Percentiles rank a stretch among this genome's conserved stretches.
These are phyloP conservation scores for Ophiostoma perfectum DNA, from an alignment of 2,329 filamentous ascomycete genomes.

Conservation along the genomic window DNA sequence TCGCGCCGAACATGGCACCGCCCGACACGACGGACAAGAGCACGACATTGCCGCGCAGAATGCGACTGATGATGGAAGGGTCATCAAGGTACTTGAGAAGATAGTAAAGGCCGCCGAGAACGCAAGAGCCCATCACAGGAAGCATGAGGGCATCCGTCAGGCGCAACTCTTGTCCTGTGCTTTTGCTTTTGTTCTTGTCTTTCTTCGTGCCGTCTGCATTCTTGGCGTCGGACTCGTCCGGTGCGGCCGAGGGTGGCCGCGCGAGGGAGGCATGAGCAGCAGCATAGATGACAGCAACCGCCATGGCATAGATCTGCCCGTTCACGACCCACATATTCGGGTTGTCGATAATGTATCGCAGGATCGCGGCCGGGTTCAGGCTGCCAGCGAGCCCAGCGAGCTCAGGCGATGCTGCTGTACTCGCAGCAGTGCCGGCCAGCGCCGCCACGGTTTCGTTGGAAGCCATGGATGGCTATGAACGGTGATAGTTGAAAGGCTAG, in stretches of 20 bases:
- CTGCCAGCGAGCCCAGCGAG: background rate
- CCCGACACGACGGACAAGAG: constrained; percentile 72
- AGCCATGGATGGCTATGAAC: background rate
- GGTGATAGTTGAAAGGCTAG: no score
- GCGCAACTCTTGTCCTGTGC: constrained; percentile 51
- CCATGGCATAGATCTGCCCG: constrained; percentile 52
- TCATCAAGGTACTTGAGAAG: constrained; percentile 86
- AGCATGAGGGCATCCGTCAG: constrained; percentile 80
- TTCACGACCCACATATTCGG: constrained; percentile 41
- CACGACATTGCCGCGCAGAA: constrained; percentile 79
- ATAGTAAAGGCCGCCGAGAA: constrained; percentile 69
- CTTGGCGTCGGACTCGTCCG: constrained; percentile 37
- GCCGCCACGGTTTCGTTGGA: background rate
- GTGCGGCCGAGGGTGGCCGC: constrained; percentile 71
- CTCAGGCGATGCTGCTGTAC: background rate
- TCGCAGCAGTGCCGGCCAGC: background rate
- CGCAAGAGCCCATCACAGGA: constrained; percentile 67
- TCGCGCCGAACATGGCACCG: constrained; percentile 67
- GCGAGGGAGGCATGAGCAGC: constrained; percentile 81
- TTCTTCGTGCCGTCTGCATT: constrained; percentile 28
- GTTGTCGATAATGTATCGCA: constrained; percentile 26
- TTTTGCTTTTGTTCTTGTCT: constrained; percentile 12
- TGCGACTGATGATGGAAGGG: constrained; percentile 71
- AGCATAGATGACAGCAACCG: constrained; percentile 76
- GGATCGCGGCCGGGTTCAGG: background rate